phyloP scores from a whole-genome alignment of 768 basidiomycete genomes.

The Omphalotus guepiniiformis region DNA sequence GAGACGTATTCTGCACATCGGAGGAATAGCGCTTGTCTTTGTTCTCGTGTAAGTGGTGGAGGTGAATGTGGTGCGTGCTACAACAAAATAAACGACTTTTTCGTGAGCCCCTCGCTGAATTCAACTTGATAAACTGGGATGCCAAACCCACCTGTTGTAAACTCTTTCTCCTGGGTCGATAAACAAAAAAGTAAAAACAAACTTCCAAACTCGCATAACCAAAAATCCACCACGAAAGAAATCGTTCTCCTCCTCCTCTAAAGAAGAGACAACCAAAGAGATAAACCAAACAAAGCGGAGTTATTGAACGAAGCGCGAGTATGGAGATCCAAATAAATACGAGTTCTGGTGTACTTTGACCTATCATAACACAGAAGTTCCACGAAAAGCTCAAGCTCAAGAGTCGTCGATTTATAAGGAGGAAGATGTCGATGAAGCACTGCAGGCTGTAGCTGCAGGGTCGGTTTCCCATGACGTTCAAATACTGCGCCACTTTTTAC shows the following conservation, averaged over 20 bases:
- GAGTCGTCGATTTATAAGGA: too few relatives aligned
- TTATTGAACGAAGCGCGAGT: slow-evolving; percentile 23
- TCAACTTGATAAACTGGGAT: background rate
- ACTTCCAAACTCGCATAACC: slow-evolving; percentile 39
- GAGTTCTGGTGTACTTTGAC: too few relatives aligned
- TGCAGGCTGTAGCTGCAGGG: too few relatives aligned
- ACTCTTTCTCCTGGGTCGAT: slow-evolving; percentile 38
- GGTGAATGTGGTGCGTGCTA: slow-evolving; percentile 32
- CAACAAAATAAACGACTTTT: background rate
- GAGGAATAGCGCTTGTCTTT: slow-evolving; percentile 46
- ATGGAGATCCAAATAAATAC: too few relatives aligned
- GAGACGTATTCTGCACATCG: slow-evolving; percentile 34
- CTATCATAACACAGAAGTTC: too few relatives aligned
- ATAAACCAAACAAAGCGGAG: slow-evolving; percentile 22
- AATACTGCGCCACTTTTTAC: too few relatives aligned
- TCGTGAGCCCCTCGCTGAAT: background rate
- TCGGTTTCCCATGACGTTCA: too few relatives aligned
- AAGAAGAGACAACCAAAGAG: too few relatives aligned
- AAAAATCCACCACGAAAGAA: slow-evolving; percentile 24
- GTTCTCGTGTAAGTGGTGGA: slow-evolving; percentile 32
- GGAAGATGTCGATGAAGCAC: too few relatives aligned
- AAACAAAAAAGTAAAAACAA: slow-evolving; percentile 45
- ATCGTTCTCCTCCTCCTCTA: too few relatives aligned
- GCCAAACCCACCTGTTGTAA: slow-evolving; percentile 45
- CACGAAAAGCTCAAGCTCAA: too few relatives aligned